Conservation (phyloP, 2,329 filamentous ascomycete species). For the Aureobasidium pullulans region DNA sequence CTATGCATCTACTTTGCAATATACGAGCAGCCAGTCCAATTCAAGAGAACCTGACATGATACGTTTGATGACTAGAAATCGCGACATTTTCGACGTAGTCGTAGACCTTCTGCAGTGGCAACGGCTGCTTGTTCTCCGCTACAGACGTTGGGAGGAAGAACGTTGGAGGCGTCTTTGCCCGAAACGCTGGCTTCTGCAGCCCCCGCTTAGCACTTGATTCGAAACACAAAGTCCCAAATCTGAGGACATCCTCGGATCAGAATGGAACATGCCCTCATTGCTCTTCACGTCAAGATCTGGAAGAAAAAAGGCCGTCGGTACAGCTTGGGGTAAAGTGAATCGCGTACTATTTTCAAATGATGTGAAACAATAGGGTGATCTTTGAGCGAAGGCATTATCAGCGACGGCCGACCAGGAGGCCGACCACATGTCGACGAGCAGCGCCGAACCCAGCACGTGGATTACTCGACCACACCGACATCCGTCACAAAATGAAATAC, state of each 20-base stretch:
- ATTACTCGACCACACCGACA: background rate
- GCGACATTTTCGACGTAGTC: too few species aligned
- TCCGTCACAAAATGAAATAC: background rate
- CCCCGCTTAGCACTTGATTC: background rate
- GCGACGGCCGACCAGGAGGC: background rate
- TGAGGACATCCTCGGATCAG: background rate
- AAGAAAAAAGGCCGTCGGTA: background rate
- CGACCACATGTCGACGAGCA: background rate
- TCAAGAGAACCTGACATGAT: background rate
- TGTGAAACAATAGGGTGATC: background rate
- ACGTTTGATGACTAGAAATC: background rate
- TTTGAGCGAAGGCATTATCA: background rate
- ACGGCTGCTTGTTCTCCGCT: background rate
- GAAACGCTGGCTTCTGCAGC: slow-evolving; percentile 5
- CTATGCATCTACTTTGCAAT: background rate
- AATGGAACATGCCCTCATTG: background rate
- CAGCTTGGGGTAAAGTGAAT: background rate
- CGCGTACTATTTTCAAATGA: slow-evolving; percentile 4
- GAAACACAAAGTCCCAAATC: background rate
- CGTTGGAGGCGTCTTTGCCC: slow-evolving; percentile 6
- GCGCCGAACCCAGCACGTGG: background rate
- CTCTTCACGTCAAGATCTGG: background rate
- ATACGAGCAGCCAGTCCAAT: background rate
- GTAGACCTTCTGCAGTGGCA: background rate
- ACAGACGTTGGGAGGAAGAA: background rate